These are phyloP conservation scores for Antitrichia curtipendula DNA, from an alignment of 225 moss, liverwort and hornwort species.

Conservation along the genomic window DNA sequence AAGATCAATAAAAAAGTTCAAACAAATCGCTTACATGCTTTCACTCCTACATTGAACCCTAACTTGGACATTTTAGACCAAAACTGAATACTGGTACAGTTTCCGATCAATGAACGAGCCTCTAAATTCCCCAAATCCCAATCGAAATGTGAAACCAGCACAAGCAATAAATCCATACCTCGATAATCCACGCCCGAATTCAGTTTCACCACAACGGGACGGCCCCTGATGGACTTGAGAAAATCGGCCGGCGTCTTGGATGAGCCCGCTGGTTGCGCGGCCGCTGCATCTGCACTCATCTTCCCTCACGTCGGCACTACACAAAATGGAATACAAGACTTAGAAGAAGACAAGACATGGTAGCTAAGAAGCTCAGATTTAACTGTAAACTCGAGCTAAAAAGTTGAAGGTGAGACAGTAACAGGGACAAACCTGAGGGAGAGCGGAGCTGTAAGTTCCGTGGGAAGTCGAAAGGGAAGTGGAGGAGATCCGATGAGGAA, in stretches of 20 bases:
- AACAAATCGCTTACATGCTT: not conserved
- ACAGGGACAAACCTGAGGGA: not conserved
- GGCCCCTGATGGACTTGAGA: constrained; percentile 86
- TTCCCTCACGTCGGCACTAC: constrained; percentile 4
- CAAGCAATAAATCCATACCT: constrained; percentile 9
- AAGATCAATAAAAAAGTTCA: not conserved
- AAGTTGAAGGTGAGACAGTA: not conserved
- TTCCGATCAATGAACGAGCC: not conserved
- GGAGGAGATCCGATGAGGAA: not conserved
- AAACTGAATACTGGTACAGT: not conserved
- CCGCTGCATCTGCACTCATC: constrained; percentile 45
- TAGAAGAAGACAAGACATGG: not conserved
- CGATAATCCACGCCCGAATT: constrained; percentile 98
- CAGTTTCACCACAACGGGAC: constrained; percentile 89
- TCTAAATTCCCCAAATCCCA: not conserved
- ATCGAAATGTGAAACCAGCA: not conserved
- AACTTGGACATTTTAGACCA: not conserved
- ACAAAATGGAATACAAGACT: not conserved
- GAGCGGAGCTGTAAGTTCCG: not conserved
- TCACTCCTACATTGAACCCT: not conserved
- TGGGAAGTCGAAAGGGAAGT: not conserved
- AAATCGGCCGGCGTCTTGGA: constrained; percentile 98
- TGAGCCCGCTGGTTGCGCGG: constrained; percentile 35
- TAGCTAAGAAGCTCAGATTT: not conserved
- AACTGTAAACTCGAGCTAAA: not conserved